Evolutionary conservation across 164 flowering plant species (phyloP).

Genomic region (Chimonanthus salicifolius): DNA sequence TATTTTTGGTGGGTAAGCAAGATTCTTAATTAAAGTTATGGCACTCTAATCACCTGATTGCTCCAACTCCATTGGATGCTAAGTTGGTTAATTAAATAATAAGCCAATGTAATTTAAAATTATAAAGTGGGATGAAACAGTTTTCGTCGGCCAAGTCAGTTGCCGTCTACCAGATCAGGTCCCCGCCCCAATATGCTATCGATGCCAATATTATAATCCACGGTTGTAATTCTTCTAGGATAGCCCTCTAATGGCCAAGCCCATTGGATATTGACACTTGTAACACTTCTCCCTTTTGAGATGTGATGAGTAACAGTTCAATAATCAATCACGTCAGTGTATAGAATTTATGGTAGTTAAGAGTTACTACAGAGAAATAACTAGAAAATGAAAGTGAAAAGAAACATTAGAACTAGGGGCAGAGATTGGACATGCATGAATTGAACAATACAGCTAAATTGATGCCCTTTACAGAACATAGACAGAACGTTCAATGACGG

Average conservation of each 20-base stretch:
- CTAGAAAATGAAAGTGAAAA: slow-evolving; percentile 1
- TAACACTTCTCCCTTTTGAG: background rate
- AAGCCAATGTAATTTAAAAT: background rate
- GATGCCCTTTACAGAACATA: background rate
- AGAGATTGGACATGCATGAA: background rate
- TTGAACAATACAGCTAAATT: background rate
- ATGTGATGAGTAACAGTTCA: background rate
- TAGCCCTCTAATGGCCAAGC: background rate
- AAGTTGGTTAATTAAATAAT: background rate
- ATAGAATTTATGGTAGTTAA: background rate
- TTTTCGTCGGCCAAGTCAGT: background rate
- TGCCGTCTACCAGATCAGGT: background rate
- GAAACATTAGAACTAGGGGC: background rate
- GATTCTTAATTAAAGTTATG: background rate
- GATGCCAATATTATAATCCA: background rate
- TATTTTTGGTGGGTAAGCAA: background rate
- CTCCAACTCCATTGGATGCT: background rate
- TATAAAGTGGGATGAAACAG: background rate
- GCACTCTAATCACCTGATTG: background rate
- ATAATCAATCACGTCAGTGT: background rate
- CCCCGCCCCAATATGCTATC: background rate
- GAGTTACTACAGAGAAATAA: background rate
- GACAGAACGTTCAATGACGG: no score
- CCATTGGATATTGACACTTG: background rate
- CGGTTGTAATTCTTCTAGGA: background rate